These are phyloP conservation scores for Blastocystis sp. DNA, from an alignment of 352 stramenopile genomes.

Conservation along the genomic window DNA sequence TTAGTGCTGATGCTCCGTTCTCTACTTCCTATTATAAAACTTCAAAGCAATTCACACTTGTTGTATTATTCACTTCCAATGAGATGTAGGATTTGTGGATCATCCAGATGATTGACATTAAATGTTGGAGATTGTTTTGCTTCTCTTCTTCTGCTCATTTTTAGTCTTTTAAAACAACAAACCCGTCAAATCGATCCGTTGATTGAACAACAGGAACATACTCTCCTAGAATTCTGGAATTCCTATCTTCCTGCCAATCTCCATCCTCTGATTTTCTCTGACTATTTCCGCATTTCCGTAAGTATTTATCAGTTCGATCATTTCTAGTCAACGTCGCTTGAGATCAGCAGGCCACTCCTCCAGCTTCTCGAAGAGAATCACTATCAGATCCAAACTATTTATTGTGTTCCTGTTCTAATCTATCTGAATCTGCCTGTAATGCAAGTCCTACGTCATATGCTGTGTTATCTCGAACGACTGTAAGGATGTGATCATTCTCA, in stretches of 20 bases:
- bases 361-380: background rate
- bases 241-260: slow-evolving; percentile 9
- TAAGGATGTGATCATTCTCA: background rate
- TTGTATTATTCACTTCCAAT: background rate
- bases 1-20: background rate
- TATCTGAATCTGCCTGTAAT: slow-evolving; percentile 25
- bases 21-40: background rate
- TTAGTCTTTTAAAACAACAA: slow-evolving; percentile 11
- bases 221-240: slow-evolving; percentile 51
- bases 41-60: background rate
- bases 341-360: background rate
- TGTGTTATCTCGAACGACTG: slow-evolving; percentile 32
- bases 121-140: background rate
- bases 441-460: background rate
- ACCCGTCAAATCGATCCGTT: background rate
- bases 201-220: slow-evolving; percentile 26
- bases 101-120: slow-evolving; percentile 38
- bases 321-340: background rate
- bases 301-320: background rate
- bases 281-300: slow-evolving; percentile 37
- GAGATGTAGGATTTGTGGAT: slow-evolving; percentile 23
- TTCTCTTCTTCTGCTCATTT: background rate
- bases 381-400: slow-evolving; percentile 9
- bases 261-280: background rate
- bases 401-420: background rate